Evolutionary conservation across 2,329 filamentous ascomycete genomes (phyloP).

Genomic region (Paracoccidioides brasiliensis): DNA sequence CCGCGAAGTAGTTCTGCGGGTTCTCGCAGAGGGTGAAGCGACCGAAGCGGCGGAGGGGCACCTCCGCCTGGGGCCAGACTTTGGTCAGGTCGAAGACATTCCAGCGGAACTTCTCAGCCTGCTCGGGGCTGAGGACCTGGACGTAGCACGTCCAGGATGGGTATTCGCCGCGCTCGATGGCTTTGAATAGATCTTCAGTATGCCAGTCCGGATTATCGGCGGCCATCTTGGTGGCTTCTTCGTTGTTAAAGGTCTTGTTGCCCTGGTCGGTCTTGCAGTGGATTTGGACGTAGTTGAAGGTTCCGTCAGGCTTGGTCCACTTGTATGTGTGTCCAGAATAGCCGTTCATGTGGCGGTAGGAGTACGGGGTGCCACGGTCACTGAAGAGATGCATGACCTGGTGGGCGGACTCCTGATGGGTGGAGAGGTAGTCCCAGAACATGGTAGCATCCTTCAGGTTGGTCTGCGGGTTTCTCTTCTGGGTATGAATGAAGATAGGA

Average conservation of each 20-base stretch:
- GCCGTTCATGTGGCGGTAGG: constrained; percentile 53
- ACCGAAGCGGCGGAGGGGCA: constrained; percentile 49
- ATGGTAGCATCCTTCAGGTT: constrained; percentile 56
- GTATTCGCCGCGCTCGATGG: constrained; percentile 48
- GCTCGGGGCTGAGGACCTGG: constrained; percentile 49
- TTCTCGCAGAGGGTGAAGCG: constrained; percentile 53
- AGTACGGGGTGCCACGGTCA: constrained; percentile 53
- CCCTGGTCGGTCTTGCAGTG: constrained; percentile 53
- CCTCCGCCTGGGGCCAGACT: constrained; percentile 52
- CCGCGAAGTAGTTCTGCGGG: constrained; percentile 53
- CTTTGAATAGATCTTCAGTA: constrained; percentile 51
- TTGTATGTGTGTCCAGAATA: constrained; percentile 57
- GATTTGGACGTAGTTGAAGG: constrained; percentile 53
- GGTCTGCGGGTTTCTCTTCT: constrained; percentile 60
- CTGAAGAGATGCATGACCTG: constrained; percentile 54
- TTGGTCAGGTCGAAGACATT: constrained; percentile 59
- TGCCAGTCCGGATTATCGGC: constrained; percentile 49
- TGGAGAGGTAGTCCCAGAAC: constrained; percentile 54
- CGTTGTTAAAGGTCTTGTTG: constrained; percentile 45
- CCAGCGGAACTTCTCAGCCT: constrained; percentile 48
- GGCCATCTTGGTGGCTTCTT: constrained; percentile 42
- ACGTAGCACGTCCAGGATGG: constrained; percentile 53
- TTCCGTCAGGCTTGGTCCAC: constrained; percentile 51
- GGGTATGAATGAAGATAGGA: constrained; percentile 60
- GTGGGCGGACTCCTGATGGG: constrained; percentile 50